phyloP scores from a whole-genome alignment of 192 early-diverging fungal genomes.

The Linderina pennispora region DNA sequence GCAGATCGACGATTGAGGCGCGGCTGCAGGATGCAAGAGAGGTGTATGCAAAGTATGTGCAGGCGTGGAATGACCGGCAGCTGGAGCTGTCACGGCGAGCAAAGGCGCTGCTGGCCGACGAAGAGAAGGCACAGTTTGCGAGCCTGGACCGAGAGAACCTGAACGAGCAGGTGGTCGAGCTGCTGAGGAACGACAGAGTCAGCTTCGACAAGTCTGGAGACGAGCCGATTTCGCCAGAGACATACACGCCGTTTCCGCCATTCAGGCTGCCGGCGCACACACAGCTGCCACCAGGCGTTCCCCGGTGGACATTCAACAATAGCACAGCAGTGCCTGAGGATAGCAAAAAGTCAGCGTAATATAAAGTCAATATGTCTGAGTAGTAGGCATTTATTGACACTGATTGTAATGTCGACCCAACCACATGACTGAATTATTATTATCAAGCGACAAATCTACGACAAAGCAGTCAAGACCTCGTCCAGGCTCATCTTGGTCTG shows the following conservation, averaged over 20 bases:
- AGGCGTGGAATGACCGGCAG: slow-evolving; percentile 30
- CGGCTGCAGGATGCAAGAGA: slow-evolving; percentile 31
- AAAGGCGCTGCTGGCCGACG: slow-evolving; percentile 10
- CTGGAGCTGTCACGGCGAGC: slow-evolving; percentile 34
- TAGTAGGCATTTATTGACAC: too few species aligned
- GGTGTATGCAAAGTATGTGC: slow-evolving; percentile 29
- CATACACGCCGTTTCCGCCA: slow-evolving; percentile 37
- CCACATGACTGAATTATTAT: too few species aligned
- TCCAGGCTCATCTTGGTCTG: too few species aligned
- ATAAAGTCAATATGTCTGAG: too few species aligned
- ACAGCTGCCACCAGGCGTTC: slow-evolving; percentile 31
- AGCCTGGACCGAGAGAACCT: slow-evolving; percentile 23
- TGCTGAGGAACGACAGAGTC: slow-evolving; percentile 32
- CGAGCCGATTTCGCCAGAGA: slow-evolving; percentile 22
- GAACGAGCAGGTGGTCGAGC: slow-evolving; percentile 25
- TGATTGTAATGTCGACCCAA: too few species aligned
- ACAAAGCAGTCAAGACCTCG: too few species aligned
- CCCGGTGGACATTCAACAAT: slow-evolving; percentile 33
- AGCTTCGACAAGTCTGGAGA: slow-evolving; percentile 28
- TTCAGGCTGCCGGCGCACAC: slow-evolving; percentile 25
- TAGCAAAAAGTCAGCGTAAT: not conserved
- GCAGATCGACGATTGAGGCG: slow-evolving; percentile 23
- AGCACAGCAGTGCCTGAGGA: slow-evolving; percentile 21
- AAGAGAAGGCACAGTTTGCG: slow-evolving; percentile 18
- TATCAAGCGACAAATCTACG: too few species aligned